Base-by-base conservation (phyloP, 306 rosid species). In the Citrullus mucosospermus region DNA sequence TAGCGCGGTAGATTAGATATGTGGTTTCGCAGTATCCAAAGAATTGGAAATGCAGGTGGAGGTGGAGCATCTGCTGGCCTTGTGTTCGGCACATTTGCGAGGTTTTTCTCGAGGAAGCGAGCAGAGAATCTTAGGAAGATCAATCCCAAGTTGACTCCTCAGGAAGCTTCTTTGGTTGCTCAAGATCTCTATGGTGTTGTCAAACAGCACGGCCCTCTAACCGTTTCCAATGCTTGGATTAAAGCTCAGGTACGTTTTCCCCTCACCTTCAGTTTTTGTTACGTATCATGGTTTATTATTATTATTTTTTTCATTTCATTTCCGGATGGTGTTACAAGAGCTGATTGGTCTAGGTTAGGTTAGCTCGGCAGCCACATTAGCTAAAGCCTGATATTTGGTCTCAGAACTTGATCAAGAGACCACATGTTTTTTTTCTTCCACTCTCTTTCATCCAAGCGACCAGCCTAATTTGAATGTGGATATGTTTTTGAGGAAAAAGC, bases 51-150 rank as follows among this genome's bases (percentile, higher is more conserved):
- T 69, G 18, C 75, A 2, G 56, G 44, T 13, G 80, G 73, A 46
- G 54, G 79, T 8, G 22, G 60, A 59, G 12, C 44, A 62, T 59
- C 57, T 34, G 4, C 60, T 6, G 65, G 39, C 41, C 59, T 41
- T 7, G 28, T 18, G 5, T 75, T 44, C 39, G 25, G 9, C 55
- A 75, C 78, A 67, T 78, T 87, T 8, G 78, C 79, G 44, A 82
- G 90, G 83, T 78, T 76, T 77, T 87, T 87, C 81, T 87, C 88
- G 9, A 78, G 85, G 32, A 80, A 80, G 48, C 84, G 91, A 3
- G 88, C 83, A 1, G 88, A 87, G 80, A 87, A 87, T 81, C 65
- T 87, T 48, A 78, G 91, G 59, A 87, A 87, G 25, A 85, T 87
- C 36, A 85, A 87, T 41, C 91, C 91, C 4, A 85, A 72, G 57